Base-by-base conservation (phyloP, 352 stramenopile genomes). In the Phytopythium boreale region DNA sequence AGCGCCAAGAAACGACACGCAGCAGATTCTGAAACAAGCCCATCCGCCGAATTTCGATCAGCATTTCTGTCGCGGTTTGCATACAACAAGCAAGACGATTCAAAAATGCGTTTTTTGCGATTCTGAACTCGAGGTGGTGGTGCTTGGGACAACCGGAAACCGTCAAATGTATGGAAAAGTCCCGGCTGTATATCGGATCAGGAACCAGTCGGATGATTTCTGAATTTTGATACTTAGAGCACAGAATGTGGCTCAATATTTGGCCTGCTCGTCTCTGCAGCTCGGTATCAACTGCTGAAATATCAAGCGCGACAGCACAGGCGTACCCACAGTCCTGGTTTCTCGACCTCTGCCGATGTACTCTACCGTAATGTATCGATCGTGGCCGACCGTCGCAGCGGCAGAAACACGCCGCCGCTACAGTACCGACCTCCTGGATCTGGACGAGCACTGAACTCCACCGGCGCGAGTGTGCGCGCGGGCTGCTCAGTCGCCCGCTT, bases 381-480 rank as follows among this genome's bases (percentile, higher is more conserved):
- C 24, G 1, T 3, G 50, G 47, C 20, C 47, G 20, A 24, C 15
- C 51, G 51, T 57, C 51, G 51, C 51, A 57, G 51, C 51, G 51
- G 31, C 31, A 59, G 37, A 59, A 59, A 59, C 52, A 59, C 22
- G 46, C 11, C 46, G 24, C 24, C 22, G 11, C 8, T n/a, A n/a
- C n/a, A n/a, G n/a, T 3, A 36, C 31, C 31, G 31, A 36, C 15
- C 2, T 11, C 36, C 41, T 47, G 41, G 41, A 47, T 24, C 41
- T 47, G 41, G 41, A 22, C 41, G 37, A 19, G 31, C 31, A 36
- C 31, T 36, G 31, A 36, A 36, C 31, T 8, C 31, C 31, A 36
- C 31, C 4, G 31, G 31, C 31, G 31, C 31, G 31, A 36, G 31
- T 36, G 31, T 36, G 39, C 41, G 41, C 10, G 11, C 37, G 37